These are phyloP conservation scores for Cutaneotrichosporon sp. DNA, from an alignment of 1,284 basidiomycete species.

Conservation along the genomic window DNA sequence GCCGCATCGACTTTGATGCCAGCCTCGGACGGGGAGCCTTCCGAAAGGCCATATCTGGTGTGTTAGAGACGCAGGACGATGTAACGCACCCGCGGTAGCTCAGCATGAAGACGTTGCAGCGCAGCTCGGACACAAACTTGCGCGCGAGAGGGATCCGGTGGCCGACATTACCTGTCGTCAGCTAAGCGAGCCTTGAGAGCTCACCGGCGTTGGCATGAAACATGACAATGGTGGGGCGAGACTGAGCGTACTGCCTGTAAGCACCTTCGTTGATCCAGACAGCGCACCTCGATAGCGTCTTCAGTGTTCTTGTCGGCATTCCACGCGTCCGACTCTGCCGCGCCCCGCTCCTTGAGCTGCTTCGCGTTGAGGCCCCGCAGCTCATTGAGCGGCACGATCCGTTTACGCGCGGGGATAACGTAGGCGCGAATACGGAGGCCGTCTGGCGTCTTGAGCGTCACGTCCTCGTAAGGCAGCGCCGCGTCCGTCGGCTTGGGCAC, in stretches of 20 bases:
- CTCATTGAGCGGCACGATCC: slow-evolving; percentile 21
- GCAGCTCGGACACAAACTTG: slow-evolving; percentile 74
- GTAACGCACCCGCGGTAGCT: slow-evolving; percentile 40
- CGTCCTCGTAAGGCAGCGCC: slow-evolving; percentile 64
- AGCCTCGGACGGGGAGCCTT: slow-evolving; percentile 74
- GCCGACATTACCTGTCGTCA: slow-evolving; percentile 48
- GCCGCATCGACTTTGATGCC: slow-evolving; percentile 76
- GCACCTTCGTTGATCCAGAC: not conserved
- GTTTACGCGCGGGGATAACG: slow-evolving; percentile 51
- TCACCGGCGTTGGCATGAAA: slow-evolving; percentile 85
- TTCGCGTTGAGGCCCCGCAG: slow-evolving; percentile 20
- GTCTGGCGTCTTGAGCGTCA: slow-evolving; percentile 63
- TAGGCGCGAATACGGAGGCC: slow-evolving; percentile 59
- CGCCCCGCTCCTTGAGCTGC: slow-evolving; percentile 23
- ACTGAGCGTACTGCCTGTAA: slow-evolving; percentile 56
- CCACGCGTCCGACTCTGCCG: slow-evolving; percentile 26
- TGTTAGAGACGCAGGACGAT: not conserved
- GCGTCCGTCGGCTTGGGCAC: slow-evolving; percentile 66
- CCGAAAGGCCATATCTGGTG: slow-evolving; percentile 67
- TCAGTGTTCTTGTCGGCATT: slow-evolving; percentile 29
- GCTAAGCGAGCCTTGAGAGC: slow-evolving; percentile 42
- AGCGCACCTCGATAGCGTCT: slow-evolving; percentile 26
- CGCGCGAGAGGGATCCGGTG: slow-evolving; percentile 86
- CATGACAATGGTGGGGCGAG: slow-evolving; percentile 76
- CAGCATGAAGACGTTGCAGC: slow-evolving; percentile 51